phyloP scores from a whole-genome alignment of 208 protist genomes.

The Tetramitus jugosus region DNA sequence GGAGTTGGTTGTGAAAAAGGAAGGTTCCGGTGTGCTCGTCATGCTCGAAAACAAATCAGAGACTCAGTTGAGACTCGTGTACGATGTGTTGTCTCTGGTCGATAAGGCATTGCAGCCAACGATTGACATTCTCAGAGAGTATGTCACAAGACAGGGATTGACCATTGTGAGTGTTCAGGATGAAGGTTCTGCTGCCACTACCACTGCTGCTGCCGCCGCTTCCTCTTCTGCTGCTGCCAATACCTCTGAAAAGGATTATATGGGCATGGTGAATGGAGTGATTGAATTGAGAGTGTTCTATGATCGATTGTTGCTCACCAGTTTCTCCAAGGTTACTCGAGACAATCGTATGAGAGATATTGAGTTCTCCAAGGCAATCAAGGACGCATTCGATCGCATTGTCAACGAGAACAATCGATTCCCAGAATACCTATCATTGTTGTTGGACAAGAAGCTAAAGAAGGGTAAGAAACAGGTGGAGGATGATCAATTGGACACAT shows the following conservation, averaged over 20 bases:
- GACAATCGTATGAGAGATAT: slow-evolving; percentile 29
- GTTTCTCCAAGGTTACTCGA: slow-evolving; percentile 46
- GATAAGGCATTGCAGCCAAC: slow-evolving; percentile 13
- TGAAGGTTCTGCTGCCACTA: too few species aligned
- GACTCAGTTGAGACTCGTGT: not conserved
- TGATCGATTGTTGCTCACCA: slow-evolving; percentile 4
- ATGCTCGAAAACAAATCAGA: slow-evolving; percentile 10
- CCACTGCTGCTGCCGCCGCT: too few species aligned
- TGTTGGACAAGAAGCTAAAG: slow-evolving; percentile 59
- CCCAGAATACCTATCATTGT: slow-evolving; percentile 64
- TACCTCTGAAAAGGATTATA: not conserved
- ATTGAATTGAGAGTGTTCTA: slow-evolving; percentile 7
- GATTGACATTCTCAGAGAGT: slow-evolving; percentile 4
- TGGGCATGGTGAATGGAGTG: not conserved
- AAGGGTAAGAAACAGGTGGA: slow-evolving; percentile 37
- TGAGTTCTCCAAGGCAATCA: not conserved
- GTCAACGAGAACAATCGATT: slow-evolving; percentile 52
- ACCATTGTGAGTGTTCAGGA: not conserved
- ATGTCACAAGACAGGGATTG: slow-evolving; percentile 3
- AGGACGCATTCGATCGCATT: slow-evolving; percentile 51
- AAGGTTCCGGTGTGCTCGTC: not conserved
- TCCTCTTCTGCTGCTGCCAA: not conserved
- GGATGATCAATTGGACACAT: slow-evolving; percentile 57
- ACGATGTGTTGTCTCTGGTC: slow-evolving; percentile 16
- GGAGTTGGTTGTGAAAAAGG: slow-evolving; percentile 7